Evolutionary conservation across 768 basidiomycete genomes (phyloP).

Genomic region (Russula earlei): DNA sequence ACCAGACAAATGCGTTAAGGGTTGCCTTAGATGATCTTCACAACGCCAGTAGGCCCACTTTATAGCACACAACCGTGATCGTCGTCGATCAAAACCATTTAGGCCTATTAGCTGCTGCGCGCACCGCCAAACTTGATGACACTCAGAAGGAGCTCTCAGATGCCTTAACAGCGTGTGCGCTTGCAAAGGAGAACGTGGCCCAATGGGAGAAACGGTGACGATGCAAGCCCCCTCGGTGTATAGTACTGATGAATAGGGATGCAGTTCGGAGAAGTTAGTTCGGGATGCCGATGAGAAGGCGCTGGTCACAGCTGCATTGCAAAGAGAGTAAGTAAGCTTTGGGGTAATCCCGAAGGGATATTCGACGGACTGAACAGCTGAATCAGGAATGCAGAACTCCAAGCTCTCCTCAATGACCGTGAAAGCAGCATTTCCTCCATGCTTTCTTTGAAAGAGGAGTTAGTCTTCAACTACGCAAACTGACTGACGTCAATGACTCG

Average conservation of each 20-base stretch:
- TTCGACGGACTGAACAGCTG: neutral
- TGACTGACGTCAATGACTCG: neutral
- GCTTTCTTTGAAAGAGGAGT: constrained; percentile 16
- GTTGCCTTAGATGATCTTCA: constrained; percentile 11
- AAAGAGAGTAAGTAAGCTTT: constrained; percentile 12
- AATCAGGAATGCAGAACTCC: constrained; percentile 14
- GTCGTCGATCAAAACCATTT: neutral
- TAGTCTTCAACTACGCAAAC: neutral
- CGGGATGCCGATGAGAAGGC: constrained; percentile 6
- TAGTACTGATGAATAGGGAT: neutral
- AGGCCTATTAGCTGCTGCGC: constrained; percentile 3
- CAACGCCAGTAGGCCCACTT: constrained; percentile 10
- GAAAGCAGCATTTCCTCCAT: neutral
- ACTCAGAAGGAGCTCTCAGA: constrained; percentile 14
- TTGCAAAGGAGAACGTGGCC: neutral
- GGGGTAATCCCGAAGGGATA: neutral
- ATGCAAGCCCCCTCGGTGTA: neutral
- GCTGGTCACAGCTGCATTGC: neutral
- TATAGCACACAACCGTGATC: neutral
- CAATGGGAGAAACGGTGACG: constrained; percentile 6
- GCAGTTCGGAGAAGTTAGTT: constrained; percentile 1
- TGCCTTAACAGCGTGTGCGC: neutral
- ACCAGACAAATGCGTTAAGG: constrained; percentile 2
- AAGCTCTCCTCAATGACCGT: constrained; percentile 12
- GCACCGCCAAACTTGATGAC: constrained; percentile 10